Percentiles rank a stretch among this genome's conserved stretches.
Evolutionary conservation across 371 early-diverging fungal genomes (phyloP).

Genomic region (Rhizopus stolonifer): DNA sequence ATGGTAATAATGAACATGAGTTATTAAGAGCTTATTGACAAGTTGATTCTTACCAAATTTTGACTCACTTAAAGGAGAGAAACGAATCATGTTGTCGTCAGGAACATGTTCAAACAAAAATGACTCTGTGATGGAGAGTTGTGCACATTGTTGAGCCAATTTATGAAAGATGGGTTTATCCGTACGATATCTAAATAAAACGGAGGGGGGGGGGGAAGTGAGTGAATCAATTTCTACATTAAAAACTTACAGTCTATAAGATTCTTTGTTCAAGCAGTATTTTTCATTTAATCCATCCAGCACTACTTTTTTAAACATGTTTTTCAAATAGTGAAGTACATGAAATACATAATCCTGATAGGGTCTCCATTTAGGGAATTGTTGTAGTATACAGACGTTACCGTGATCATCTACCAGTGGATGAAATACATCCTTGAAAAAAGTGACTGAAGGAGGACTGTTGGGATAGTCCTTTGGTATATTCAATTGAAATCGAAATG

Average conservation of each 20-base stretch:
- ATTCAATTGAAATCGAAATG: conserved; percentile 87
- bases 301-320: conserved; percentile 77
- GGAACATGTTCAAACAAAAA: conserved; percentile 65
- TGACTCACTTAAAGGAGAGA: conserved; percentile 55
- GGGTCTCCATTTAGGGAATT: conserved; percentile 82
- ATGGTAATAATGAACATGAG: too few species aligned
- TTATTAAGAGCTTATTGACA: too few species aligned
- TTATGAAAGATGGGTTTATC: conserved; percentile 70
- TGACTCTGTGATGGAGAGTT: conserved; percentile 72
- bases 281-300: conserved; percentile 69
- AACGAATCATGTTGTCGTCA: conserved; percentile 60
- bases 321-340: conserved; percentile 82
- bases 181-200: conserved; percentile 63
- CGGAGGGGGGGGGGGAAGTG: too few species aligned
- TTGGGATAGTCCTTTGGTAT: conserved; percentile 89
- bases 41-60: conserved; percentile 43
- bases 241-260: conserved; percentile 71
- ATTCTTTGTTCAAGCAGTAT: conserved; percentile 73
- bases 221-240: too few species aligned
- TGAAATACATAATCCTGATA: conserved; percentile 81
- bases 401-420: conserved; percentile 86
- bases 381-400: conserved; percentile 66
- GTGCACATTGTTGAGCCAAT: conserved; percentile 80
- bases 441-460: conserved; percentile 82
- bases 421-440: conserved; percentile 91